These are phyloP conservation scores for Brassica rapa DNA, from an alignment of 345 rosid genomes.

Conservation along the genomic window DNA sequence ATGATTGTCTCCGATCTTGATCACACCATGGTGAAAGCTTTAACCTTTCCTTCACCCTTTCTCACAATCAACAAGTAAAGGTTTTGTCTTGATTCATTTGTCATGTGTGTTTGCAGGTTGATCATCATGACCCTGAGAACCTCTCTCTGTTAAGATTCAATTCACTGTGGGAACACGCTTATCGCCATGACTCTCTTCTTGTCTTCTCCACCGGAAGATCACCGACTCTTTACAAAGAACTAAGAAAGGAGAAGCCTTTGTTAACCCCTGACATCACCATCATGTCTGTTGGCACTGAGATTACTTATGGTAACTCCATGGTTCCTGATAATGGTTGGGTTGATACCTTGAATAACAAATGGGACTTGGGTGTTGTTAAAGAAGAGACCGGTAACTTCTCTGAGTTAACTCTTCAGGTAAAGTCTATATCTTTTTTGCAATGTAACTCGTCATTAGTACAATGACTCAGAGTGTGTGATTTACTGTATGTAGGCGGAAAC, in stretches of 20 bases:
- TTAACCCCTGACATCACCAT: slow-evolving; percentile 91
- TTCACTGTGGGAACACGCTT: slow-evolving; percentile 79
- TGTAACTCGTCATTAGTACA: background rate
- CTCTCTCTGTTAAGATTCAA: slow-evolving; percentile 78
- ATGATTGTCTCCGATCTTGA: slow-evolving; percentile 99
- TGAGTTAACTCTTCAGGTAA: slow-evolving; percentile 91
- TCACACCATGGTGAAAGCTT: slow-evolving; percentile 71
- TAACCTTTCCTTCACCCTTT: background rate
- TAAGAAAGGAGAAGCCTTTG: slow-evolving; percentile 87
- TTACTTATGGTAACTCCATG: slow-evolving; percentile 84
- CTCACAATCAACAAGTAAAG: background rate
- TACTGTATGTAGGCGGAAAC: slow-evolving; percentile 65
- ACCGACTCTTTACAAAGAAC: slow-evolving; percentile 65
- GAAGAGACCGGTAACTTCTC: slow-evolving; percentile 81
- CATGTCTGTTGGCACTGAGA: slow-evolving; percentile 99
- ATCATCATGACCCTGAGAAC: slow-evolving; percentile 91
- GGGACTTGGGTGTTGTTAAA: slow-evolving; percentile 68
- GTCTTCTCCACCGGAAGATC: slow-evolving; percentile 97
- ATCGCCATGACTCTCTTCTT: slow-evolving; percentile 84
- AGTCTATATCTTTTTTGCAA: background rate
- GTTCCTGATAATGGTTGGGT: slow-evolving; percentile 94
- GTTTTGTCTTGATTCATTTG: background rate
- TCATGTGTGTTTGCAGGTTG: slow-evolving; percentile 55
- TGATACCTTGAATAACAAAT: slow-evolving; percentile 75
- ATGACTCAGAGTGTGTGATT: slow-evolving; percentile 22